Evolutionary conservation across 306 rosid species (phyloP).

Genomic region (Casuarina glauca): DNA sequence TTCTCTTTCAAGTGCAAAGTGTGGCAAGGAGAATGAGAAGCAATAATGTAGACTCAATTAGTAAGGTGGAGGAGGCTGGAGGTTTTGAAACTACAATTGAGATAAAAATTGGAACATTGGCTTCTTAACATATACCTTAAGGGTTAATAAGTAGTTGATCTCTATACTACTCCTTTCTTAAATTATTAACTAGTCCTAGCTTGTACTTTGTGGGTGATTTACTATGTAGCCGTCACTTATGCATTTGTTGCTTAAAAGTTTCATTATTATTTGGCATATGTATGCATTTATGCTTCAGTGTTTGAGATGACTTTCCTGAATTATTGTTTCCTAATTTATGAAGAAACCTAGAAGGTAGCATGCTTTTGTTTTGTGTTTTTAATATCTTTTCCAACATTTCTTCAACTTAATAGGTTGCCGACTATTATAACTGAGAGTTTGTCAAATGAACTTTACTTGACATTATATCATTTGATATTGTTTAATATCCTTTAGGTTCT

Average conservation of each 20-base stretch:
- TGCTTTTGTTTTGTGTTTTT: conserved; percentile 3
- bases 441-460: background rate
- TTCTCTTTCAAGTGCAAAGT: conserved; percentile 33
- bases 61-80: conserved; percentile 40
- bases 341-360: conserved; percentile 9
- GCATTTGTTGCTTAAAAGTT: background rate
- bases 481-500: conserved; percentile 70
- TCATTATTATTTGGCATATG: background rate
- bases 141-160: conserved; percentile 91
- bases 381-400: conserved; percentile 15
- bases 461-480: conserved; percentile 6
- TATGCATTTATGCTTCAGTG: background rate
- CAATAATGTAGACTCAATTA: conserved; percentile 36
- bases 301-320: conserved; percentile 12
- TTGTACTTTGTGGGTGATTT: background rate
- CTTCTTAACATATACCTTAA: conserved; percentile 84
- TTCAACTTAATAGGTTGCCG: conserved; percentile 20
- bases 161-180: conserved; percentile 11
- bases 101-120: conserved; percentile 91
- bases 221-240: background rate
- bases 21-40: conserved; percentile 68
- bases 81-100: conserved; percentile 75
- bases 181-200: background rate
- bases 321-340: conserved; percentile 9
- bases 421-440: conserved; percentile 16